Conservation (phyloP, 139 green algal species). For the Chlorella sp. region DNA sequence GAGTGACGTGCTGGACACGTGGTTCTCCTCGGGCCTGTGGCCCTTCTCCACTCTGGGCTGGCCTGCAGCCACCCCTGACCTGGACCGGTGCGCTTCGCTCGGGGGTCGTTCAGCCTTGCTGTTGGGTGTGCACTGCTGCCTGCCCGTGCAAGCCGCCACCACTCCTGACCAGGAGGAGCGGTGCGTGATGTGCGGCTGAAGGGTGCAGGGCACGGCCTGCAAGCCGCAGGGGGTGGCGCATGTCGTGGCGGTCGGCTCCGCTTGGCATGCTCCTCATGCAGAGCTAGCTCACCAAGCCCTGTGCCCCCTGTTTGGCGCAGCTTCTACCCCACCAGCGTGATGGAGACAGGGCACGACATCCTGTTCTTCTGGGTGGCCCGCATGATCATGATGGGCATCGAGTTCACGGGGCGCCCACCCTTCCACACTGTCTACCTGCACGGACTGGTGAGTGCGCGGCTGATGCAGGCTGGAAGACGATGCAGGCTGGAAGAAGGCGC, state of each 20-base stretch:
- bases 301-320: conserved; percentile 27
- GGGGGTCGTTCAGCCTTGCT: too few relatives aligned
- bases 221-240: too few relatives aligned
- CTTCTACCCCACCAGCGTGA: conserved; percentile 90
- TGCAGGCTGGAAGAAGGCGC: neutral
- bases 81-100: conserved; percentile 47
- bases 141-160: too few relatives aligned
- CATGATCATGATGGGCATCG: conserved; percentile 99
- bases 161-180: too few relatives aligned
- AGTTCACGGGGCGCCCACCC: conserved; percentile 86
- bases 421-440: conserved; percentile 97
- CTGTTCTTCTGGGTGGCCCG: conserved; percentile 99
- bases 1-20: conserved; percentile 83
- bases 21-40: conserved; percentile 97
- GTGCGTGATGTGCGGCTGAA: too few relatives aligned
- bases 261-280: too few relatives aligned
- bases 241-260: too few relatives aligned
- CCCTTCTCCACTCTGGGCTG: conserved; percentile 95
- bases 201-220: too few relatives aligned
- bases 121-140: too few relatives aligned
- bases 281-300: too few relatives aligned
- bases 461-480: too few relatives aligned
- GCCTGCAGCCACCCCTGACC: conserved; percentile 74
- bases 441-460: conserved; percentile 80
- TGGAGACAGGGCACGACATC: conserved; percentile 99